phyloP scores from a whole-genome alignment of 345 rosid genomes.

The Rhodamnia argentea region DNA sequence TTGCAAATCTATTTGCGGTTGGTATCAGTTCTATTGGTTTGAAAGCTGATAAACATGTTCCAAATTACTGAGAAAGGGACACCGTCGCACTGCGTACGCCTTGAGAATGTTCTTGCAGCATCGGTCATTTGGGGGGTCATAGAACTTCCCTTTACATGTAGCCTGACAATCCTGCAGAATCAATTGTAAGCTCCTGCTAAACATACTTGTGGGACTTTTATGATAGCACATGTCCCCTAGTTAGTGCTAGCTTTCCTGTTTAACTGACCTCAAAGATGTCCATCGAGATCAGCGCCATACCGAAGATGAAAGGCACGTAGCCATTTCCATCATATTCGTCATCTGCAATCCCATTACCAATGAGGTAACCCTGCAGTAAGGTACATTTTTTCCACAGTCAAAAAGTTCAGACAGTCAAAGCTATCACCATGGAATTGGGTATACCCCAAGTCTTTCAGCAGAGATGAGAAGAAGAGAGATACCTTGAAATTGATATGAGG shows the following conservation, averaged over 20 bases:
- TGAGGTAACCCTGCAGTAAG: slow-evolving; percentile 26
- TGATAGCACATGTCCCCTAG: not conserved
- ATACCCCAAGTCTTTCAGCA: not conserved
- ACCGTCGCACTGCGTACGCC: slow-evolving; percentile 9
- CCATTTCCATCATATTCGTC: slow-evolving; percentile 11
- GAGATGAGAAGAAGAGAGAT: not conserved
- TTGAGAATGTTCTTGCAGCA: slow-evolving; percentile 8
- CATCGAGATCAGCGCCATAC: slow-evolving; percentile 34
- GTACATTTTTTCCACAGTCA: not conserved
- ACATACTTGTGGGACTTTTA: not conserved
- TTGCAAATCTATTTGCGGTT: not conserved
- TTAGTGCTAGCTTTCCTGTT: not conserved
- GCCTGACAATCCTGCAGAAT: slow-evolving; percentile 15
- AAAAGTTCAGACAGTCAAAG: not conserved
- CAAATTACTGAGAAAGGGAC: not conserved
- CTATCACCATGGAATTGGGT: not conserved
- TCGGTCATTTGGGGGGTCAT: not conserved
- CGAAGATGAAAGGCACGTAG: slow-evolving; percentile 19
- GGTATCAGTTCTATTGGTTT: not conserved
- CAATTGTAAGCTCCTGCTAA: not conserved
- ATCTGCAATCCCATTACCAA: slow-evolving; percentile 30
- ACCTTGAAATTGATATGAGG: slow-evolving; percentile 37
- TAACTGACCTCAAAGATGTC: slow-evolving; percentile 8
- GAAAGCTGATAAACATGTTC: not conserved
- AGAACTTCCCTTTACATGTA: slow-evolving; percentile 29